Base-by-base conservation (phyloP, 257 asterid genomes). In the Knoxia roxburghii region DNA sequence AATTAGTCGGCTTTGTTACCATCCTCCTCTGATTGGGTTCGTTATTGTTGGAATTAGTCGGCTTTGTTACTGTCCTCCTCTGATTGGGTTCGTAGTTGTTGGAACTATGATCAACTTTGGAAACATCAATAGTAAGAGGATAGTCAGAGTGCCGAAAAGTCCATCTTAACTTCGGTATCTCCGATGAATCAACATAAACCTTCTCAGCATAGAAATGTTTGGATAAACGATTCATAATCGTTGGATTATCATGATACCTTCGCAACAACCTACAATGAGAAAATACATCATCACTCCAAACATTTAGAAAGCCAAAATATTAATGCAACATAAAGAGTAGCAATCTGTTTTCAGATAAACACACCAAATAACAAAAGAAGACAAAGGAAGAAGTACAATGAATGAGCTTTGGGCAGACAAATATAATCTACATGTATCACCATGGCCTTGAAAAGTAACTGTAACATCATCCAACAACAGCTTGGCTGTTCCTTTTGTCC, bases 121-220 rank as follows among this genome's bases (percentile, higher is more conserved):
- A 74, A 17, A 23, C 64, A 52, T 79, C 82, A 72, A 73, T 76
- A 74, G 29, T 45, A 65, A 65, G 9, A 65, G 37, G 27, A 35
- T 70, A 20, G 18, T 83, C 95, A 86, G 65, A 55, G 76, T 83
- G 80, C 23, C 91, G 86, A 7, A 67, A 70, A 50, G 90, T 89
- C 97, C 91, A 92, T 73, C 83, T 81, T 52, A 68, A 30, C 32
- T 43, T 68, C 35, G 97, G 89, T 76, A 63, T 41, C 71, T 92
- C 97, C 43, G 91, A 84, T 48, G 84, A 69, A 79, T 89, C 98
- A 18, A 71, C 80, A 61, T 78, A 86, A 55, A 89, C 95, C 79
- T 81, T 72, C 79, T 89, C 96, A 0, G 79, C 65, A 79, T 80
- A 84, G 40, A 87, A 92, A 73, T 86, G 79, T 80, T 86, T 86